A percentile compares a stretch with the other conserved stretches of the same genome.
Conservation (phyloP, 345 rosid species). For the Angophora floribunda region DNA sequence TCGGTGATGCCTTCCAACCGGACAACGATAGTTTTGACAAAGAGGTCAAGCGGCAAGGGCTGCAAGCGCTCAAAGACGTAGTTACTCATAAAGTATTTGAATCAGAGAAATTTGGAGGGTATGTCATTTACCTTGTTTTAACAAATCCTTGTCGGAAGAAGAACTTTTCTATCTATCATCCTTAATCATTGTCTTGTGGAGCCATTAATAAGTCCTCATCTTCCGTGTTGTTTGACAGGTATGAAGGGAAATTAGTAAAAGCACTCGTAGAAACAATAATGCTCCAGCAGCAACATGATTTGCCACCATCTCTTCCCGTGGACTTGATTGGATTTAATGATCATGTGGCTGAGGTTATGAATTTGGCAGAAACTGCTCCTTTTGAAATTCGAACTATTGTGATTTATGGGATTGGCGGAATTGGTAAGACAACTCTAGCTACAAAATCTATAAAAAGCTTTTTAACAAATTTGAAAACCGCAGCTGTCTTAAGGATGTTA, state of each 20-base stretch:
- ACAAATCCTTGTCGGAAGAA: background rate
- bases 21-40: fast-evolving
- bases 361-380: background rate
- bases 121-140: background rate
- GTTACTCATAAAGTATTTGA: background rate
- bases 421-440: background rate
- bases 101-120: background rate
- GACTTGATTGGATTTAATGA: background rate
- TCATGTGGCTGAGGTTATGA: background rate
- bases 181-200: background rate
- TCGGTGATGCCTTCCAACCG: background rate
- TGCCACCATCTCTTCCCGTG: background rate
- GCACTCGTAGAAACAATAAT: background rate
- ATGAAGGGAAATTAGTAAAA: background rate
- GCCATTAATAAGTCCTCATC: background rate
- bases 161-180: background rate
- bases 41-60: background rate
- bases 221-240: background rate
- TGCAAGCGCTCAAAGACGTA: background rate
- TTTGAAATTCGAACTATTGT: background rate
- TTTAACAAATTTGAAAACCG: too few species aligned
- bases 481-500: background rate
- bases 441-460: background rate
- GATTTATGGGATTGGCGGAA: background rate
- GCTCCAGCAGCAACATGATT: background rate